These are phyloP conservation scores for Malassezia arunalokei DNA, from an alignment of 1,284 basidiomycete genomes.

Conservation along the genomic window DNA sequence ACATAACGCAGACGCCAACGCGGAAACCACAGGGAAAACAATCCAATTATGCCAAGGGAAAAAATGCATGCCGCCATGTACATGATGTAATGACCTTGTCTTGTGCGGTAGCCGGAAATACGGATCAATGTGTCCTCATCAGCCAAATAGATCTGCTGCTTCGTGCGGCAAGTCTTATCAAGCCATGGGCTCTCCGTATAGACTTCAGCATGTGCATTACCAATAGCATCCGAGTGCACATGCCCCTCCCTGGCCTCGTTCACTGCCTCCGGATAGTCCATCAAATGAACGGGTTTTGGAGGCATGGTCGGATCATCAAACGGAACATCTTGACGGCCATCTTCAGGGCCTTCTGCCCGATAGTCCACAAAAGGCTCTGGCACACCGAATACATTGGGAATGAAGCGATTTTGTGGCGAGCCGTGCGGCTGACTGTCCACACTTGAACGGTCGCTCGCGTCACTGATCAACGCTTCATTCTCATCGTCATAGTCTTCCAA, in stretches of 20 bases:
- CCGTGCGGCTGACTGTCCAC: conserved; percentile 2
- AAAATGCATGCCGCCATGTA: conserved; percentile 65
- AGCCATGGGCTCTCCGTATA: conserved; percentile 18
- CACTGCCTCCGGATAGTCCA: conserved; percentile 14
- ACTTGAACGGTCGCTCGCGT: conserved; percentile 8
- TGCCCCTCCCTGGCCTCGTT: neutral
- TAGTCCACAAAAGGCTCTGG: conserved; percentile 27
- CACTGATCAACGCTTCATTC: conserved; percentile 15
- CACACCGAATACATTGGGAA: conserved; percentile 38
- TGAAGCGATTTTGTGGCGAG: conserved; percentile 8
- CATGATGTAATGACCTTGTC: conserved; percentile 55
- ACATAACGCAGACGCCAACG: conserved; percentile 75
- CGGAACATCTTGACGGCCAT: conserved; percentile 15
- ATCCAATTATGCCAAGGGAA: conserved; percentile 63
- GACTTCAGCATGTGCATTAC: conserved; percentile 17
- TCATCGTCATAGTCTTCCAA: conserved; percentile 26
- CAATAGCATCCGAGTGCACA: neutral
- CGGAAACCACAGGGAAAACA: conserved; percentile 88
- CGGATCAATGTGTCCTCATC: conserved; percentile 85
- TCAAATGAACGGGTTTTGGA: conserved; percentile 11
- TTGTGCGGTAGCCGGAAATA: conserved; percentile 74
- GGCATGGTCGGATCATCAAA: conserved; percentile 16
- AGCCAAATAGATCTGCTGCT: conserved; percentile 73
- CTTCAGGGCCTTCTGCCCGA: conserved; percentile 21
- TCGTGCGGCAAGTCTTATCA: conserved; percentile 33